Evolutionary conservation across 2,329 filamentous ascomycete species (phyloP), one percentile per base, ranked within the genome.

Genomic region (Trichophyton benhamiae): DNA sequence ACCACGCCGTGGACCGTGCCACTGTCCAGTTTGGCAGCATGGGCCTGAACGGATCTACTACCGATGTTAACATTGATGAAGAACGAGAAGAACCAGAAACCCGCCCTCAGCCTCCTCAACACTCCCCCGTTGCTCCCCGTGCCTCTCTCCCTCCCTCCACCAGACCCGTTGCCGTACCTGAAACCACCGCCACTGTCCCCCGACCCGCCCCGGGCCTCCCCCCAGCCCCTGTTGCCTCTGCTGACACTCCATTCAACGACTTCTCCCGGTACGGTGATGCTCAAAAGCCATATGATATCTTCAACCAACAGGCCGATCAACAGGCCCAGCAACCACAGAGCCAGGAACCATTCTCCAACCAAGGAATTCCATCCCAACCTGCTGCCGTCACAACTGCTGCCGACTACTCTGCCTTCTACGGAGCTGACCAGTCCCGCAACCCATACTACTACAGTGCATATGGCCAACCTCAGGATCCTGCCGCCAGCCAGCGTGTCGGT

Each of bases 1-100:
- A 96, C 78, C 91, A 94, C 67, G 91, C 94, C 60, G 88, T 99
- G 30, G 92, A 97, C 72, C 87, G 91, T 68, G 85, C 92, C 66
- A 88, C 91, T 58, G 91, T 99, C 57, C 92, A 97, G 72, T 99
- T 99, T 73, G 94, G 94, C 65, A 95, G 91, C 73, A 89, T 99
- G 80, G 95, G 87, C 71, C 76, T 99, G 69, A 91, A 89, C 71
- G 91, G 86, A 60, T 83, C 83, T 63, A 46, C 62, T 38, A 88
- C 91, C 57, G 88, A 91, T 60, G 73, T 79, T 30, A 91, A 96
- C 69, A 89, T 96, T 65, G 94, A 97, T 71, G 91, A 92, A 65
- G 91, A 96, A 70, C 85, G 91, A 65, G 94, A 99, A 77, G 91
- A 97, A 74, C 86, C 92, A 46, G 92, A 97, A 80, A 97, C 94